Evolutionary conservation across 148 eudicot species (phyloP), one percentile per base, ranked within the genome.

Genomic region (Chenopodium quinoa): DNA sequence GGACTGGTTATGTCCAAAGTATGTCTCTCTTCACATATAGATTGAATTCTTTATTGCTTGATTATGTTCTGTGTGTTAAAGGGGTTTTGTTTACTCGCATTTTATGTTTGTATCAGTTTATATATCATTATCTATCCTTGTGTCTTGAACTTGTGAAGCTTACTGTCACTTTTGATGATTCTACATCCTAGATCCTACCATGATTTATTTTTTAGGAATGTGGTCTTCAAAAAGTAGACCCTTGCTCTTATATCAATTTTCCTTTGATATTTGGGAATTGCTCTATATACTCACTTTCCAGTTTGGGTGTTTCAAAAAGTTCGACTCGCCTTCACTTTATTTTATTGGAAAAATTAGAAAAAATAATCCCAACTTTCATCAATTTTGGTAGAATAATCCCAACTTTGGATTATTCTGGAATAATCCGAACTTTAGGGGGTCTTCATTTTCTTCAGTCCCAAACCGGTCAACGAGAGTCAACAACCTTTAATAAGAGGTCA

Each of bases 1-100:
- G 9, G 99, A 96, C 84, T 96, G 99, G 99, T 88, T 96, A 37
- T 96, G 99, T 87, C 88, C 91, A 65, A 96, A 96, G 99, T 96
- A 91, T 47, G 98, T 81, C 84, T 58, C 40, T 73, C 64, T 74
- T 29, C 50, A 50, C 46, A 4, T 66, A 48, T n/a, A 48, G 29
- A 73, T 82, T 82, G 32, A 19, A 31, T 16, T 72, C 44, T 76
- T 78, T 69, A 9, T 54, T 54, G 58, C 64, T 66, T 65, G 13
- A 46, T 77, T 80, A 16, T 12, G 27, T 50, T 71, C 32, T 50
- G 32, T 40, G 64, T 23, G 75, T 69, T 76, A 19, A 14, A 29
- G 12, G 12, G 16, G 44, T 37, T 25, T 6, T 63, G 64, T 29
- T 78, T 32, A 31, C 69, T 11, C 4, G 25, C 29, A 81, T 6